Evolutionary conservation across 2,329 filamentous ascomycete species (phyloP).

Genomic region (Metarhizium robertsii): DNA sequence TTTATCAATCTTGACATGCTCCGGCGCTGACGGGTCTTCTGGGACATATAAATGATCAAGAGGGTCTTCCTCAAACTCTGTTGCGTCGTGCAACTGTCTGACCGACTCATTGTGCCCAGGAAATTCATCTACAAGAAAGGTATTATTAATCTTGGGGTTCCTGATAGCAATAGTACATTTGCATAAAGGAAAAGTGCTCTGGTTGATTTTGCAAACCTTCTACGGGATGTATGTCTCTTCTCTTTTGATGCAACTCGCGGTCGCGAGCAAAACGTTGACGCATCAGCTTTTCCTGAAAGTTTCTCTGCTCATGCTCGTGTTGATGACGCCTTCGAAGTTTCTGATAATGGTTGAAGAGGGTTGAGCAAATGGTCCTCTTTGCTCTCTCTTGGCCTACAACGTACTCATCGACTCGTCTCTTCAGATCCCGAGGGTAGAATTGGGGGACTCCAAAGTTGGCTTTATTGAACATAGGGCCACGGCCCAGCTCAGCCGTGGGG

Average conservation of each 20-base stretch:
- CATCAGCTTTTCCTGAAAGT: conserved; percentile 52
- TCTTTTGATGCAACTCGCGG: conserved; percentile 44
- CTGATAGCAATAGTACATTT: conserved; percentile 14
- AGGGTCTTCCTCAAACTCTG: conserved; percentile 19
- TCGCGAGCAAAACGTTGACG: conserved; percentile 65
- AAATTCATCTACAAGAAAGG: conserved; percentile 40
- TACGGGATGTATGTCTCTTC: conserved; percentile 58
- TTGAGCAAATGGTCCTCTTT: conserved; percentile 86
- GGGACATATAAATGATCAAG: conserved; percentile 37
- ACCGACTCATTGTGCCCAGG: conserved; percentile 41
- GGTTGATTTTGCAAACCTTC: conserved; percentile 53
- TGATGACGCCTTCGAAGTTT: conserved; percentile 69
- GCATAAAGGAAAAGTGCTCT: background rate
- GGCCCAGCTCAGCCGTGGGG: conserved; percentile 39
- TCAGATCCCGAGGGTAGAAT: conserved; percentile 62
- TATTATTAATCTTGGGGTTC: conserved; percentile 19
- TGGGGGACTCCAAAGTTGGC: conserved; percentile 48
- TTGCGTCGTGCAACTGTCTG: conserved; percentile 29
- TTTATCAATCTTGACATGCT: conserved; percentile 75
- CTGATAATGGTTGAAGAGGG: conserved; percentile 96
- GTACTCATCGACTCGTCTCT: conserved; percentile 88
- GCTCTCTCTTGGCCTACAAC: conserved; percentile 93
- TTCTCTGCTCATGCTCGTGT: conserved; percentile 59
- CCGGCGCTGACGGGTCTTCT: conserved; percentile 34
- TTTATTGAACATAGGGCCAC: conserved; percentile 52